Percentiles rank a stretch among this genome's conserved stretches.
phyloP scores from a whole-genome alignment of 2,329 filamentous ascomycete genomes.

The Clarireedia hainanense region DNA sequence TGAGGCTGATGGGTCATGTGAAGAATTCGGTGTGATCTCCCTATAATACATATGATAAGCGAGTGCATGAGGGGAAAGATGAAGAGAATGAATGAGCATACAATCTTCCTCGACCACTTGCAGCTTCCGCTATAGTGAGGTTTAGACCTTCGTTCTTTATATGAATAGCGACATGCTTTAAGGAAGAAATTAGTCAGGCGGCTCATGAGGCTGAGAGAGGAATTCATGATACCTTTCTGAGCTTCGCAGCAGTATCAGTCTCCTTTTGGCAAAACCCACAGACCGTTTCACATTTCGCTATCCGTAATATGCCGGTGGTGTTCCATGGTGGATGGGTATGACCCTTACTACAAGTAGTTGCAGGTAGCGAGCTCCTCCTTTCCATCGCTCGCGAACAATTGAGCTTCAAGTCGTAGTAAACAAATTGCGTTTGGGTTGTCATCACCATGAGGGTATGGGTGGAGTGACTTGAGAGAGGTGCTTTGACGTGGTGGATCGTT shows the following conservation, averaged over 20 bases:
- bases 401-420: no score
- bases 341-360: conserved; percentile 25
- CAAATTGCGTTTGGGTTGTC: conserved; percentile 2
- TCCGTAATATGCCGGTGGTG: conserved; percentile 21
- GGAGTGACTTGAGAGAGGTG: no score
- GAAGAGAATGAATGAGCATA: conserved; percentile 10
- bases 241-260: conserved; percentile 26
- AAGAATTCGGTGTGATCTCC: not conserved
- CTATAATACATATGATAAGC: not conserved
- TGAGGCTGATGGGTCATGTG: not conserved
- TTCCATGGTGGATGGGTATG: conserved; percentile 26
- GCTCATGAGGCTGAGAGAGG: no score
- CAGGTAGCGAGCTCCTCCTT: conserved; percentile 12
- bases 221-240: conserved; percentile 20
- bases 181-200: not conserved
- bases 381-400: conserved; percentile 2
- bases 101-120: conserved; percentile 24
- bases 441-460: not conserved
- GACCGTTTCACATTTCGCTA: conserved; percentile 25
- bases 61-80: not conserved
- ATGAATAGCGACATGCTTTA: conserved; percentile 26
- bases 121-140: conserved; percentile 24
- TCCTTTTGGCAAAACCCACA: conserved; percentile 28
- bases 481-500: no score
- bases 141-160: conserved; percentile 26